Evolutionary conservation across 1,284 basidiomycete species (phyloP).

Genomic region (Cystobasidium sp.): DNA sequence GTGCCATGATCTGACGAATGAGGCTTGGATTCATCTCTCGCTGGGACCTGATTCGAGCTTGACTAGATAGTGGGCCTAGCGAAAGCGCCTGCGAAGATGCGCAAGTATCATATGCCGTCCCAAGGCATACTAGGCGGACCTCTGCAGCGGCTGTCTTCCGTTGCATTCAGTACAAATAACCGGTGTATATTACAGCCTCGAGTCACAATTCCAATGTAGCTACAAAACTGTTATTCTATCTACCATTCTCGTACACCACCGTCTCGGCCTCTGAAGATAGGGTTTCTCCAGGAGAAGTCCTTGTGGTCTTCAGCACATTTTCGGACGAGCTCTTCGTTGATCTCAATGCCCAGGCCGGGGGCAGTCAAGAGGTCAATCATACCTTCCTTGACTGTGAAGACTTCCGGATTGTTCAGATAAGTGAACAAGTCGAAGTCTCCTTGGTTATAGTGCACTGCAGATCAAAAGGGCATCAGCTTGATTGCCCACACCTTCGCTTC

Average conservation of each 20-base stretch:
- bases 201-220: background rate
- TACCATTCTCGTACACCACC: constrained; percentile 4
- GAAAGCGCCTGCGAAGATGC: too few relatives aligned
- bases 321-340: constrained; percentile 70
- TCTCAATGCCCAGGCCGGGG: constrained; percentile 70
- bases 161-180: background rate
- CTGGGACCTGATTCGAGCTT: too few relatives aligned
- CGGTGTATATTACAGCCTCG: background rate
- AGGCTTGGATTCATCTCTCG: too few relatives aligned
- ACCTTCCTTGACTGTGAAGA: constrained; percentile 69
- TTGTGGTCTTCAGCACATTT: constrained; percentile 59
- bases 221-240: background rate
- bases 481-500: background rate
- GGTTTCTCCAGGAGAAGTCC: constrained; percentile 64
- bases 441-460: constrained; percentile 66
- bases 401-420: constrained; percentile 59
- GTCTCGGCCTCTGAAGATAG: constrained; percentile 48
- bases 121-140: too few relatives aligned
- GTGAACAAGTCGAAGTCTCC: constrained; percentile 70
- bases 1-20: too few relatives aligned
- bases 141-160: too few relatives aligned
- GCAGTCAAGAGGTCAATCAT: constrained; percentile 65
- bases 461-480: background rate
- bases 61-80: too few relatives aligned
- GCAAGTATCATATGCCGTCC: too few relatives aligned